A percentile compares a stretch with the other conserved stretches of the same genome.
Evolutionary conservation across 2,329 filamentous ascomycete species (phyloP).

Genomic region (Dactylella cylindrospora): DNA sequence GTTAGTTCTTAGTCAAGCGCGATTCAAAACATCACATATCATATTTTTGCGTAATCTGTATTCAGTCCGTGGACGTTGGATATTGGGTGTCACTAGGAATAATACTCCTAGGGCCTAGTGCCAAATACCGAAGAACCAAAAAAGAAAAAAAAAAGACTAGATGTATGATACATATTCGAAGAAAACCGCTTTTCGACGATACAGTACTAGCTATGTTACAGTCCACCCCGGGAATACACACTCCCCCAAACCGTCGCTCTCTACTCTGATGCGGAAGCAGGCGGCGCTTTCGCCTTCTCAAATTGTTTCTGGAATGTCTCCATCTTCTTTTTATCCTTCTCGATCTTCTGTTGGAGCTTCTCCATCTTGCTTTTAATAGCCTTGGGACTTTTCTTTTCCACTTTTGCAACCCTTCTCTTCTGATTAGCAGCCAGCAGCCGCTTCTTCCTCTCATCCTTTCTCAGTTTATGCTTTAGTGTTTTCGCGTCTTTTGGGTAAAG

Average conservation of each 20-base stretch:
- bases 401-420: conserved; percentile 17
- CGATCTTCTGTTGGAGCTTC: conserved; percentile 21
- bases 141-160: conserved; percentile 1
- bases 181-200: no score
- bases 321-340: conserved; percentile 28
- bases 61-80: no score
- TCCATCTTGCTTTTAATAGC: conserved; percentile 25
- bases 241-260: not conserved
- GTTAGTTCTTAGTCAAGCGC: no score
- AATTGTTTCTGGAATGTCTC: conserved; percentile 24
- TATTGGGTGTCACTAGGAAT: no score
- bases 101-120: no score
- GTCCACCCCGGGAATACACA: not conserved
- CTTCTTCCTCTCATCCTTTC: conserved; percentile 38
- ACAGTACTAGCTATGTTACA: conserved; percentile 36
- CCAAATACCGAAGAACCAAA: not conserved
- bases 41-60: no score
- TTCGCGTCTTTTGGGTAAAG: conserved; percentile 33
- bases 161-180: not conserved
- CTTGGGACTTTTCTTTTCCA: conserved; percentile 25
- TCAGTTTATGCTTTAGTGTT: conserved; percentile 23
- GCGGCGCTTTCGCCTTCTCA: conserved; percentile 2
- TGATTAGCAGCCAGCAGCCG: conserved; percentile 22
- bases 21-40: no score
- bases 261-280: conserved; percentile 2